Evolutionary conservation across 768 basidiomycete species (phyloP).

Genomic region (Gloeostereum incarnatum): DNA sequence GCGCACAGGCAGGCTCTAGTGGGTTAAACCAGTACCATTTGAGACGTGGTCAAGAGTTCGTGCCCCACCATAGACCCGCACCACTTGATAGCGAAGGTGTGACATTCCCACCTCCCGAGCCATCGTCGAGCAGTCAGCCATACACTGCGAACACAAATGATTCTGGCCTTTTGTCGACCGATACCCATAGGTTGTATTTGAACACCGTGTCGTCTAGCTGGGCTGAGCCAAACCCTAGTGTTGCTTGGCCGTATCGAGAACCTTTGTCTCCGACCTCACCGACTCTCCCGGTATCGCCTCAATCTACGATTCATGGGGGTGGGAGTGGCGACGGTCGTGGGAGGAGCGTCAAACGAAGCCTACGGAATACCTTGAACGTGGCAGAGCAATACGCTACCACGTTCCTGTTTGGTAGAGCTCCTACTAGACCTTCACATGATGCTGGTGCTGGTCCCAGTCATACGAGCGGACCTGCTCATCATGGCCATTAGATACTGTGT

Average conservation of each 20-base stretch:
- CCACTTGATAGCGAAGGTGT: not conserved
- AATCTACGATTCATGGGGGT: not conserved
- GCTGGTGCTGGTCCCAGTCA: conserved; percentile 3
- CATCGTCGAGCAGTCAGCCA: not conserved
- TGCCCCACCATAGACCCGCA: conserved; percentile 3
- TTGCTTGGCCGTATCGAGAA: conserved; percentile 37
- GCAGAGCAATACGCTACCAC: conserved; percentile 65
- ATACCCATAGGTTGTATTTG: too few relatives aligned
- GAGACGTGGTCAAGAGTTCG: conserved; percentile 3
- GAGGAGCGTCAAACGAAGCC: conserved; percentile 52
- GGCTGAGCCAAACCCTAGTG: conserved; percentile 6
- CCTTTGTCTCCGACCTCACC: conserved; percentile 23
- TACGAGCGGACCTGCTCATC: too few relatives aligned
- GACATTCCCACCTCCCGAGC: not conserved
- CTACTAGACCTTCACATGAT: conserved; percentile 10
- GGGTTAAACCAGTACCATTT: not conserved
- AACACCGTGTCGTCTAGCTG: not conserved
- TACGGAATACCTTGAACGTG: conserved; percentile 58
- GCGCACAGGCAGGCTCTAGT: conserved; percentile 20
- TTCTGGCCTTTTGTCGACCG: too few relatives aligned
- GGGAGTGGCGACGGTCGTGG: conserved; percentile 30
- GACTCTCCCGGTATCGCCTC: conserved; percentile 10
- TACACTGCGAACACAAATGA: too few relatives aligned
- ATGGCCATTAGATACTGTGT: too few relatives aligned
- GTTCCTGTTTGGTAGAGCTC: conserved; percentile 53